Percentiles rank a stretch among this genome's conserved stretches.
Conservation (phyloP, 2,329 filamentous ascomycete species). For the Drechmeria coniospora region DNA sequence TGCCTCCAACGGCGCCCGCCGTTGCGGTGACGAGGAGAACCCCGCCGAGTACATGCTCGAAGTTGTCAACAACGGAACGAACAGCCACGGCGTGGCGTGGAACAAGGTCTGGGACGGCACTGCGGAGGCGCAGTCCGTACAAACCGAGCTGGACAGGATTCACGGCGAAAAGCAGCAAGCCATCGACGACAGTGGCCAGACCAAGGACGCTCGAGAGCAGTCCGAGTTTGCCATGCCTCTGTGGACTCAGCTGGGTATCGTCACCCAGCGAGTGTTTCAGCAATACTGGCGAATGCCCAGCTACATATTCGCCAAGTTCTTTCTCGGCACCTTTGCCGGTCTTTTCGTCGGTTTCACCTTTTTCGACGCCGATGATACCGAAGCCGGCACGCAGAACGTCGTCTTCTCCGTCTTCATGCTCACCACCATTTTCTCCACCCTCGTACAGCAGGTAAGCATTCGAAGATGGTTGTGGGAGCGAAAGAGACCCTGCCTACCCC, state of each 20-base stretch:
- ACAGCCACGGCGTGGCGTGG: slow-evolving; percentile 40
- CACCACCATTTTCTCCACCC: slow-evolving; percentile 55
- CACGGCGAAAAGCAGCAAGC: slow-evolving; percentile 29
- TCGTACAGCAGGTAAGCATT: slow-evolving; percentile 42
- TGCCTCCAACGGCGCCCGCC: slow-evolving; percentile 43
- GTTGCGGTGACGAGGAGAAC: slow-evolving; percentile 47
- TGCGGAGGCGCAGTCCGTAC: slow-evolving; percentile 32
- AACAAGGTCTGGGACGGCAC: slow-evolving; percentile 47
- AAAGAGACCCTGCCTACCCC: too few species aligned
- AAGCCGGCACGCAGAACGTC: slow-evolving; percentile 59
- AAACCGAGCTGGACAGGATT: slow-evolving; percentile 48
- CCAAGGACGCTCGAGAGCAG: slow-evolving; percentile 14
- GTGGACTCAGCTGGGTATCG: slow-evolving; percentile 44
- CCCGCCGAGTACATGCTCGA: slow-evolving; percentile 65
- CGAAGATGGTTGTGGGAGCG: slow-evolving; percentile 7
- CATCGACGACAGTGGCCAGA: slow-evolving; percentile 1
- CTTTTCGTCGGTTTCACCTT: slow-evolving; percentile 69
- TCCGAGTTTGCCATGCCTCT: slow-evolving; percentile 72
- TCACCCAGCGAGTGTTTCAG: slow-evolving; percentile 55
- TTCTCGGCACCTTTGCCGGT: slow-evolving; percentile 41
- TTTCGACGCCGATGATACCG: slow-evolving; percentile 35
- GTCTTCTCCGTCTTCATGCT: slow-evolving; percentile 66
- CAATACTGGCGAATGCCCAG: slow-evolving; percentile 72
- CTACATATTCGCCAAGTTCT: slow-evolving; percentile 62
- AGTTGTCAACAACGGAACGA: slow-evolving; percentile 26